phyloP scores from a whole-genome alignment of 768 basidiomycete species.

The Cyathus striatus region DNA sequence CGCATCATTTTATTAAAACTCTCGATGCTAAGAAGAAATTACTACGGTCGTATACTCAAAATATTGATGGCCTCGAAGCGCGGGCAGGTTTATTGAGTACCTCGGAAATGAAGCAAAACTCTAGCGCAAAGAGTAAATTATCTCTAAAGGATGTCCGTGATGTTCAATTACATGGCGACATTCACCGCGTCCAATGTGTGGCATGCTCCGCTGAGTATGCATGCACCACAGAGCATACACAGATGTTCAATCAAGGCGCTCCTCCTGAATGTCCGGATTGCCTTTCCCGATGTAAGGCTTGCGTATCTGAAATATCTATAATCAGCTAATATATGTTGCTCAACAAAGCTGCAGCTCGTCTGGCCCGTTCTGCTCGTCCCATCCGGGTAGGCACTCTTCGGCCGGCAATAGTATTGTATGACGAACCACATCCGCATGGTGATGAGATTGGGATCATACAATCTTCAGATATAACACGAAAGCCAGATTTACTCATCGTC shows the following conservation, averaged over 20 bases:
- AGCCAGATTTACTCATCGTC: constrained; percentile 90
- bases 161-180: constrained; percentile 92
- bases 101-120: constrained; percentile 47
- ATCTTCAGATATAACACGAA: constrained; percentile 64
- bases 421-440: constrained; percentile 87
- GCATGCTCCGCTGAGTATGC: constrained; percentile 78
- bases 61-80: constrained; percentile 94
- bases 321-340: no score
- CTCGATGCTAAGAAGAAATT: constrained; percentile 83
- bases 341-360: constrained; percentile 70
- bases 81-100: constrained; percentile 69
- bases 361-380: constrained; percentile 78
- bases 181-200: constrained; percentile 85
- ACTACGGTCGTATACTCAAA: constrained; percentile 92
- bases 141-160: constrained; percentile 73
- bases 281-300: constrained; percentile 64
- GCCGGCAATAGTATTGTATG: constrained; percentile 92
- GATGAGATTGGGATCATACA: constrained; percentile 89
- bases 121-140: constrained; percentile 61
- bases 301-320: no score
- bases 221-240: constrained; percentile 59
- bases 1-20: constrained; percentile 84
- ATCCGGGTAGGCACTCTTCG: constrained; percentile 81
- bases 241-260: constrained; percentile 59
- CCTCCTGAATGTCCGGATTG: constrained; percentile 91